Conservation (phyloP, 202 grass and related monocot genomes). For the Setaria italica region DNA sequence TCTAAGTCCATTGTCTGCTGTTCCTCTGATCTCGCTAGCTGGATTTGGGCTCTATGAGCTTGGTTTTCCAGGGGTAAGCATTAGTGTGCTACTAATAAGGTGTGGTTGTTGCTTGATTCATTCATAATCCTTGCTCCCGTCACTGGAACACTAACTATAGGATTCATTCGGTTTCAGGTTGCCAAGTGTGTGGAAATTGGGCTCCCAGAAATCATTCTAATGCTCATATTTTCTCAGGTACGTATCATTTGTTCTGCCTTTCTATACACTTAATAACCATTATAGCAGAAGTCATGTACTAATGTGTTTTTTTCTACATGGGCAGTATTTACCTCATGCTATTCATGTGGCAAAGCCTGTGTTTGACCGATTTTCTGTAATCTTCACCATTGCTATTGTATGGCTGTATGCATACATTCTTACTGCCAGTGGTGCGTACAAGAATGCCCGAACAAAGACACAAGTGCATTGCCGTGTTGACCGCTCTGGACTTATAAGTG, state of each 20-base stretch:
- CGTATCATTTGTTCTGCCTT: background rate
- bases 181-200: conserved; percentile 92
- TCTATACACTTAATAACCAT: background rate
- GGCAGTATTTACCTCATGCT: conserved; percentile 79
- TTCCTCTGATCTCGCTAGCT: conserved; percentile 76
- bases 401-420: conserved; percentile 90
- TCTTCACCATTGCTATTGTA: conserved; percentile 83
- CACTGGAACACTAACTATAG: background rate
- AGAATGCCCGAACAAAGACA: conserved; percentile 65
- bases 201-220: conserved; percentile 72
- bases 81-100: background rate
- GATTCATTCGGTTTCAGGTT: conserved; percentile 53
- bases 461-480: conserved; percentile 87
- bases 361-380: conserved; percentile 75
- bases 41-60: conserved; percentile 93
- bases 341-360: conserved; percentile 58
- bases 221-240: conserved; percentile 86
- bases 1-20: conserved; percentile 81
- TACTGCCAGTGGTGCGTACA: conserved; percentile 81
- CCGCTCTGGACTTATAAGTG: conserved; percentile 76
- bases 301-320: conserved; percentile 6
- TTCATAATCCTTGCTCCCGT: conserved; percentile 1
- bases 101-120: background rate
- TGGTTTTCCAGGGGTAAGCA: conserved; percentile 79
- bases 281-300: conserved; percentile 17